Evolutionary conservation across 108 stramenopile genomes (phyloP).

Genomic region (Pseudonitzschia delicatissima): DNA sequence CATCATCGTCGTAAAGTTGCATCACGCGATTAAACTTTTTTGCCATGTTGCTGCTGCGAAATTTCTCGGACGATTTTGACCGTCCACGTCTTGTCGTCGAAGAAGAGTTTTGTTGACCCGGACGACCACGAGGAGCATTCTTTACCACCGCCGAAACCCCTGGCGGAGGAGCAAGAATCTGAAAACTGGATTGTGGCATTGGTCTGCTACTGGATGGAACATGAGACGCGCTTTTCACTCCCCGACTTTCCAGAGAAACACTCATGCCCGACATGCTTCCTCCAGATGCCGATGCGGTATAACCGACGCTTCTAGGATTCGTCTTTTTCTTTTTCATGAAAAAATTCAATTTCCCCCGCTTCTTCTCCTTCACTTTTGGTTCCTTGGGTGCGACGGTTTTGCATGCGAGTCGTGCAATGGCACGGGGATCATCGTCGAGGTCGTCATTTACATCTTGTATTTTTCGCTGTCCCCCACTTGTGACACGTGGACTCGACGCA

Average conservation of each 20-base stretch:
- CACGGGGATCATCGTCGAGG: not conserved
- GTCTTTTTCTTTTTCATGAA: slow-evolving; percentile 33
- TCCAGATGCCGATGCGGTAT: slow-evolving; percentile 1
- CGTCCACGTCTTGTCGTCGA: slow-evolving; percentile 8
- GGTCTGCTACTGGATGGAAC: not conserved
- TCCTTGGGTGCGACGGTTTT: not conserved
- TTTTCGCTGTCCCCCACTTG: no score
- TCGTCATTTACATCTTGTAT: not conserved
- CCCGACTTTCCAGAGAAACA: slow-evolving; percentile 20
- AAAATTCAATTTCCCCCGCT: slow-evolving; percentile 23
- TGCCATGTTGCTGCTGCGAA: slow-evolving; percentile 33
- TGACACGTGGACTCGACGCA: no score
- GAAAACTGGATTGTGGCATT: not conserved
- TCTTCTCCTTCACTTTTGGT: slow-evolving; percentile 12
- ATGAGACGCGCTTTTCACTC: slow-evolving; percentile 10
- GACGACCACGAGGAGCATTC: slow-evolving; percentile 15
- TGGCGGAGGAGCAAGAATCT: not conserved
- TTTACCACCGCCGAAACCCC: not conserved
- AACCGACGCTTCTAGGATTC: slow-evolving; percentile 3
- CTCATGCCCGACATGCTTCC: slow-evolving; percentile 9
- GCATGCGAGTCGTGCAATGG: slow-evolving; percentile 10
- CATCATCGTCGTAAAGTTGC: slow-evolving; percentile 35
- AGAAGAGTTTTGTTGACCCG: not conserved
- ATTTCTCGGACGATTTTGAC: slow-evolving; percentile 26
- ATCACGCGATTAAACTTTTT: slow-evolving; percentile 38